Base-by-base conservation (phyloP, 2,329 filamentous ascomycete species). In the Diatrype stigma region DNA sequence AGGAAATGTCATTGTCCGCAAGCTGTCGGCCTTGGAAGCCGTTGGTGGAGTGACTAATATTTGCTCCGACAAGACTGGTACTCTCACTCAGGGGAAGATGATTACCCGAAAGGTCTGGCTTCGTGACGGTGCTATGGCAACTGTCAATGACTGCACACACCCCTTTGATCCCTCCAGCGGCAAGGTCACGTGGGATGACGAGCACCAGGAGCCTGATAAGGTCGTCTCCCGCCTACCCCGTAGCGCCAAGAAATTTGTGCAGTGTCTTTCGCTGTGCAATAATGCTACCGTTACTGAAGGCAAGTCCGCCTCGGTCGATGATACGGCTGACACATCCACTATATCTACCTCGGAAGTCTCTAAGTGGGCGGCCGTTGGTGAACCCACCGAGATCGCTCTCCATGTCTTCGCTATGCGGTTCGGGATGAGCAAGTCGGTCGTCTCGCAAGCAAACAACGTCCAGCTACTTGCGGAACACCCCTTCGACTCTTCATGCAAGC, bases 391-490 rank as follows among this genome's bases (percentile, higher is more conserved):
- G 59, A 87, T 90, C 52, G 86, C 87, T 11, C 79, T 90, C 16
- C 84, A 87, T 56, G 85, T 89, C 10, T 85, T 90, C 54, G 85
- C 86, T 45, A 83, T 85, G 71, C 81, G 86, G 17, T 89, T 89
- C 58, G 75, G 77, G 28, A 75, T 77, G 52, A 75, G 71, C 47
- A 78, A 77, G 62, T 62, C 68, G 1, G 65, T 70, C 3, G 57
- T 76, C 19, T 51, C 72, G 10, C 59, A 65, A 22, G 63, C 66
- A 21, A 67, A 68, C n/a, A 59, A 64, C 22, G 74, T 76, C 50
- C 67, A 69, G 37, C 69, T 85, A 42, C 60, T 87, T 10, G 78
- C 81, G 1, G 87, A 90, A 60, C 85, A 85, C 49, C 85, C 86
- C 2, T 90, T 90, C 61, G 86, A 90, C 64, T 89, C 85, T 0